Base-by-base conservation (phyloP, 169 alveolate genomes). In the Plasmodium gallinaceum region DNA sequence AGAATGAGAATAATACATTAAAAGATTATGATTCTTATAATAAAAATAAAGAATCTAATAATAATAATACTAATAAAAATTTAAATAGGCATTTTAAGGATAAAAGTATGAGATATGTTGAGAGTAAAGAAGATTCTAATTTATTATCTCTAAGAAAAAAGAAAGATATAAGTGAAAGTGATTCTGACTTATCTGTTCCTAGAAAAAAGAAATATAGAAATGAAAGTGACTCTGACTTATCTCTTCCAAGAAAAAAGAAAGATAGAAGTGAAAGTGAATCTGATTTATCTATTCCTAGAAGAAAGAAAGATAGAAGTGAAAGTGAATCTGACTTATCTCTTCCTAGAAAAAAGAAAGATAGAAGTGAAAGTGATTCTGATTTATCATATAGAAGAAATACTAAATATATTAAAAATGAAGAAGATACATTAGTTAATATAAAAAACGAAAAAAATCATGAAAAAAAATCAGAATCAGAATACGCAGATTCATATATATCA, bases 161-260 rank as follows among this genome's bases (percentile, higher is more conserved):
- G 16, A 16, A 58, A 0, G n/a, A n/a, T n/a, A 20, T 14, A 14
- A 16, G 16, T 58, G 22, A 58, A 58, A 58, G 66, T 10, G 66
- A 58, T n/a, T 69, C 78, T 0, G 32, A 57, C 0, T 9, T 16
- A 16, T 10, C 65, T 7, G 14, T 14, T 58, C 22, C 37, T 58
- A 58, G 66, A 2, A 58, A 58, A 14, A 16, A 14, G 16, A 16
- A 58, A 0, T n/a, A n/a, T n/a, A 20, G 16, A 14, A 16, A 58
- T 58, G 22, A 58, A 58, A 58, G 66, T 10, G 66, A 58, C 7
- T 69, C 78, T n/a, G 80, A 70, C 18, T 45, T 70, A 42, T 70
- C 80, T 4, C 6, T 54, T 54, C 22, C 37, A 12, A 54, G 64
- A 1, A 54, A 54, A 18, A 54, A 54, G 14, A 12, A 14, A 2